phyloP scores from a whole-genome alignment of 805 yeast genomes.

The Suhomyces pyralidae region DNA sequence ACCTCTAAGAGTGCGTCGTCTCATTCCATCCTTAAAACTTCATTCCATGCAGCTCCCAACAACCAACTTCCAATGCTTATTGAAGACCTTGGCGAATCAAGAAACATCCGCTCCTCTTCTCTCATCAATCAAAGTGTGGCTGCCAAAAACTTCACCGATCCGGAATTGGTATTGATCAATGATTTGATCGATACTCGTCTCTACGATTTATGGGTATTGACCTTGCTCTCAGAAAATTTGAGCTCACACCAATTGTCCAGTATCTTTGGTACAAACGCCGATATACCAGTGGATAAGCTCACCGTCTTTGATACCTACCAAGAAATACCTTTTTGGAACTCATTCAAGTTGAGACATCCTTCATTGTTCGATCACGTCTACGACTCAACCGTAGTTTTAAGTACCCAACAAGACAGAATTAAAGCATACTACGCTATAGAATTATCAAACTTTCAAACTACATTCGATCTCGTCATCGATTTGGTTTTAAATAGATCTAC shows the following conservation, averaged over 20 bases:
- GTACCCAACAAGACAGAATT: neutral
- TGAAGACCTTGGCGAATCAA: slow-evolving; percentile 36
- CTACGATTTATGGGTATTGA: slow-evolving; percentile 49
- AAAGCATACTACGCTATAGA: slow-evolving; percentile 6
- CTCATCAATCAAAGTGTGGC: slow-evolving; percentile 6
- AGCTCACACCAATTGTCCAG: slow-evolving; percentile 3
- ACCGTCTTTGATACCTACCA: slow-evolving; percentile 16
- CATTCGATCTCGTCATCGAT: slow-evolving; percentile 11
- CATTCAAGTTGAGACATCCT: slow-evolving; percentile 26
- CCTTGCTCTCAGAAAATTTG: slow-evolving; percentile 20
- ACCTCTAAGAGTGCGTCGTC: slow-evolving; percentile 6
- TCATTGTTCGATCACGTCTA: slow-evolving; percentile 14
- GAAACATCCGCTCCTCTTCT: slow-evolving; percentile 1
- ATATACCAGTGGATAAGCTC: neutral
- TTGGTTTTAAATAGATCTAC: slow-evolving; percentile 1
- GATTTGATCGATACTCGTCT: slow-evolving; percentile 46
- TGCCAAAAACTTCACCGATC: slow-evolving; percentile 8
- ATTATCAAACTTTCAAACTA: slow-evolving; percentile 10
- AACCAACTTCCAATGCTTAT: slow-evolving; percentile 54
- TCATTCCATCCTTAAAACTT: slow-evolving; percentile 42
- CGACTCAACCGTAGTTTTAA: neutral
- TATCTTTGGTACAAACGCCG: slow-evolving; percentile 11
- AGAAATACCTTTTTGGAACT: slow-evolving; percentile 24
- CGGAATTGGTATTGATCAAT: slow-evolving; percentile 5
- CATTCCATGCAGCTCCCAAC: slow-evolving; percentile 48